Conservation (phyloP, 345 rosid genomes). For the Kernera saxatilis region DNA sequence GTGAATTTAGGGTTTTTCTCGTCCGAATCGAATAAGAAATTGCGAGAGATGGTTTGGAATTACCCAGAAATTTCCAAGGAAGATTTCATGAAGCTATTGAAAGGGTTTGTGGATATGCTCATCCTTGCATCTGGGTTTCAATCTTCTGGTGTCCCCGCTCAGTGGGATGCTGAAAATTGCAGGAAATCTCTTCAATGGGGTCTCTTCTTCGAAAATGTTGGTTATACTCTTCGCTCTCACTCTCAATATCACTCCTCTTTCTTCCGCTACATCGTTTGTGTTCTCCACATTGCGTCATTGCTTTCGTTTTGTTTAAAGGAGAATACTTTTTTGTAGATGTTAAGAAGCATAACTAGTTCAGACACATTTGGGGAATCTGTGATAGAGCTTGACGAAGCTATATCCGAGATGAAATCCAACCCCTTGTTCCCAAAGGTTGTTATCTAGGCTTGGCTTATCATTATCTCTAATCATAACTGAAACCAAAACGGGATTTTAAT, state of each 20-base stretch:
- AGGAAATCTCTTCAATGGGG: conserved; percentile 71
- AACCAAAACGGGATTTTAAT: neutral
- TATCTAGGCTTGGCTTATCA: neutral
- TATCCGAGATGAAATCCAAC: conserved; percentile 44
- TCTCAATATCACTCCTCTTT: neutral
- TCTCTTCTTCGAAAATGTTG: conserved; percentile 64
- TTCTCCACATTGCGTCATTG: neutral
- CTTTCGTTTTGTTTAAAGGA: neutral
- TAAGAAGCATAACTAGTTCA: conserved; percentile 37
- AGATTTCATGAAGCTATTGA: conserved; percentile 51
- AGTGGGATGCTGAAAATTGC: conserved; percentile 61
- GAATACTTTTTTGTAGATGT: conserved; percentile 30
- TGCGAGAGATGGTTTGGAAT: conserved; percentile 54
- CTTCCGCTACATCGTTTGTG: neutral
- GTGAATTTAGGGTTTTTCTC: conserved; percentile 1
- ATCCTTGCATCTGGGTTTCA: conserved; percentile 77
- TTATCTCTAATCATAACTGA: neutral
- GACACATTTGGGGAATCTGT: conserved; percentile 43
- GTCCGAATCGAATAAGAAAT: neutral
- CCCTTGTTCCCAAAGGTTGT: conserved; percentile 76
- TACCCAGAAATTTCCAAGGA: conserved; percentile 52
- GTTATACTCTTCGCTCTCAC: conserved; percentile 1
- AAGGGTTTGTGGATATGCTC: conserved; percentile 73
- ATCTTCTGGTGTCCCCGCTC: conserved; percentile 61
- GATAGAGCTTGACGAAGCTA: conserved; percentile 56